Percentiles rank a stretch among this genome's conserved stretches.
phyloP scores from a whole-genome alignment of 768 basidiomycete species.

The Russula virescens region DNA sequence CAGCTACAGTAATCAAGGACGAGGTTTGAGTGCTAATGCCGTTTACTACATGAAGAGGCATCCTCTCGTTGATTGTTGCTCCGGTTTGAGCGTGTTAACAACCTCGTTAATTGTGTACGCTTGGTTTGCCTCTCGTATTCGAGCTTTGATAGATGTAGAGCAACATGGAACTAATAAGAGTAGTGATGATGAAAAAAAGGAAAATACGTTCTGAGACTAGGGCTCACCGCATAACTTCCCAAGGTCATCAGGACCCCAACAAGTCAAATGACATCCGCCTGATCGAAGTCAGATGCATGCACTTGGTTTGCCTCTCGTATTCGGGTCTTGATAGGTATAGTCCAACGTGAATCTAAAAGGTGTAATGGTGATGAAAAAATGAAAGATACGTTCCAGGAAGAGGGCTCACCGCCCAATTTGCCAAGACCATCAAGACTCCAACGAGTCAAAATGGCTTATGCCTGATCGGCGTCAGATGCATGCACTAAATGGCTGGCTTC shows the following conservation, averaged over 20 bases:
- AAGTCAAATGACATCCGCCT: constrained; percentile 80
- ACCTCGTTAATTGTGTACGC: constrained; percentile 73
- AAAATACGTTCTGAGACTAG: constrained; percentile 14
- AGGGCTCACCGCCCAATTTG: constrained; percentile 71
- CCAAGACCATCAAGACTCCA: constrained; percentile 84
- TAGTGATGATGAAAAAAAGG: constrained; percentile 23
- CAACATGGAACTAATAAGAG: constrained; percentile 67
- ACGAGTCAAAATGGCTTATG: constrained; percentile 78
- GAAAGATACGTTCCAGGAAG: constrained; percentile 13
- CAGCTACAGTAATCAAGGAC: constrained; percentile 69
- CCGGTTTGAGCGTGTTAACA: constrained; percentile 61
- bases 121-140: constrained; percentile 59
- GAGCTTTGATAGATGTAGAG: constrained; percentile 83
- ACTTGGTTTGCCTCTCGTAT: constrained; percentile 63
- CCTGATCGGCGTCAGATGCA: constrained; percentile 85
- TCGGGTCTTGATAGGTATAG: constrained; percentile 77
- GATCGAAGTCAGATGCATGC: too few relatives aligned
- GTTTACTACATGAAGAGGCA: constrained; percentile 70
- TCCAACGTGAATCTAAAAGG: constrained; percentile 77
- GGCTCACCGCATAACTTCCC: constrained; percentile 80
- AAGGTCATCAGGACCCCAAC: constrained; percentile 80
- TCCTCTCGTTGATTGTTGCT: constrained; percentile 40
- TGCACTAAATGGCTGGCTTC: constrained; percentile 77
- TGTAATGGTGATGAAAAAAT: constrained; percentile 24
- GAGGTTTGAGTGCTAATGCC: constrained; percentile 65